phyloP scores from a whole-genome alignment of 768 basidiomycete genomes.

The Rubroboletus satanas region DNA sequence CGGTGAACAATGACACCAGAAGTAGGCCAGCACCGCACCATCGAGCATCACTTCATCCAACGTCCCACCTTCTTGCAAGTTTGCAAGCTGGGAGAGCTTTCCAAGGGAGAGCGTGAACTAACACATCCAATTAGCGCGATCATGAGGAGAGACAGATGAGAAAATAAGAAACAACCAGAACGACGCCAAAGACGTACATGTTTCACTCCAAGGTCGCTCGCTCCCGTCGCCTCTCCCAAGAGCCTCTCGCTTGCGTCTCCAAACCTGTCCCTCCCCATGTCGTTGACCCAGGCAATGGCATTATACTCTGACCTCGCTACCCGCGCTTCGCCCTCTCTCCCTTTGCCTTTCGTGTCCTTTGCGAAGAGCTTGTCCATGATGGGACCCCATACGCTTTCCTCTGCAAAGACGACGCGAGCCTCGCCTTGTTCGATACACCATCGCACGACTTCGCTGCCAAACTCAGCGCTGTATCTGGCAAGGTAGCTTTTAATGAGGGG shows the following conservation, averaged over 20 bases:
- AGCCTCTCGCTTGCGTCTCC: conserved; percentile 62
- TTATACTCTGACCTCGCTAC: conserved; percentile 43
- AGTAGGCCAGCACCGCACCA: conserved; percentile 37
- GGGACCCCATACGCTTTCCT: conserved; percentile 55
- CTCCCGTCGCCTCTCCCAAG: conserved; percentile 54
- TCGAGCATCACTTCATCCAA: conserved; percentile 53
- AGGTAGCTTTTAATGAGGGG: conserved; percentile 67
- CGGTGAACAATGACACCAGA: background rate
- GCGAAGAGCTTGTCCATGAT: conserved; percentile 73
- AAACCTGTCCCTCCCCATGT: conserved; percentile 67
- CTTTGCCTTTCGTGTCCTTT: conserved; percentile 23
- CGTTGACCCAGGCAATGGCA: conserved; percentile 82
- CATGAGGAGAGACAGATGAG: background rate
- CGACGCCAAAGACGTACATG: conserved; percentile 52
- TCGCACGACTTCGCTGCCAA: conserved; percentile 84
- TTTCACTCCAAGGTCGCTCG: conserved; percentile 60
- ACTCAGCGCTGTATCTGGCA: conserved; percentile 73
- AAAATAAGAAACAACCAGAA: background rate
- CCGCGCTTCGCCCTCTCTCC: conserved; percentile 31
- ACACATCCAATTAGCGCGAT: conserved; percentile 5
- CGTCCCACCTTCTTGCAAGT: conserved; percentile 42
- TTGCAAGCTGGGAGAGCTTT: conserved; percentile 77
- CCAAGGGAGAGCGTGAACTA: conserved; percentile 91
- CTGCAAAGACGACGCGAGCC: conserved; percentile 75
- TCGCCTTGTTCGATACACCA: conserved; percentile 94